phyloP scores from a whole-genome alignment of 768 basidiomycete species.

The Gloeophyllum trabeum region DNA sequence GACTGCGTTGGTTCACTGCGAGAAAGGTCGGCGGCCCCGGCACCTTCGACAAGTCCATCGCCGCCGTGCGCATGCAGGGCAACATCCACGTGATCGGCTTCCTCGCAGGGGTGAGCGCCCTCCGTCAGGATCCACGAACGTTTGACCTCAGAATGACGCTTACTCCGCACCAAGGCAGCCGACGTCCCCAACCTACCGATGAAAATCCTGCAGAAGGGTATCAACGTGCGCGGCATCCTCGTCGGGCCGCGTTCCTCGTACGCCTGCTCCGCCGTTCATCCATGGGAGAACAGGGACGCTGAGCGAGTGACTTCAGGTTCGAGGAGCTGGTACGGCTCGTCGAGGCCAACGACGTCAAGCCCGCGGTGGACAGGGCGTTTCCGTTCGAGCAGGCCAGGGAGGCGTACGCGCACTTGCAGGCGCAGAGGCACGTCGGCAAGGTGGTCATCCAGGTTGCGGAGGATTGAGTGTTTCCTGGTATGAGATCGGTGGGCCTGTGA shows the following conservation, averaged over 20 bases:
- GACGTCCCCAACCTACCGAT: slow-evolving; percentile 7
- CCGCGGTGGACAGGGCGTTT: slow-evolving; percentile 48
- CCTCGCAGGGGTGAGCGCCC: slow-evolving; percentile 33
- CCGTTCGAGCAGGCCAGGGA: slow-evolving; percentile 37
- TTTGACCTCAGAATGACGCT: too few species aligned
- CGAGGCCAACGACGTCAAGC: slow-evolving; percentile 29
- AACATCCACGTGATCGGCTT: slow-evolving; percentile 38
- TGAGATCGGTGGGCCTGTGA: too few species aligned
- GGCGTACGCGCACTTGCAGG: slow-evolving; percentile 41
- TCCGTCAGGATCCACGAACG: too few species aligned
- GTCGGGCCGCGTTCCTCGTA: slow-evolving; percentile 26
- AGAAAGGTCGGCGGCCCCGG: slow-evolving; percentile 42
- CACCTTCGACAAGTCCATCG: slow-evolving; percentile 34
- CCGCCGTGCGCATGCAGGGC: slow-evolving; percentile 28
- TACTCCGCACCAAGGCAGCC: not conserved
- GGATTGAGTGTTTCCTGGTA: too few species aligned
- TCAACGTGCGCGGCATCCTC: slow-evolving; percentile 38
- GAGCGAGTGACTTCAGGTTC: not conserved
- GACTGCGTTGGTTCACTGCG: too few species aligned
- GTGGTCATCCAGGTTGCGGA: slow-evolving; percentile 37
- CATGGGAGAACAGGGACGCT: not conserved
- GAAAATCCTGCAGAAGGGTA: slow-evolving; percentile 25
- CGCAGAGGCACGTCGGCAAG: slow-evolving; percentile 51
- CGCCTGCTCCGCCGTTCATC: too few species aligned
- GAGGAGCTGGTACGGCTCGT: slow-evolving; percentile 40